Evolutionary conservation across 768 basidiomycete species (phyloP).

Genomic region (Naganishia vishniacii): DNA sequence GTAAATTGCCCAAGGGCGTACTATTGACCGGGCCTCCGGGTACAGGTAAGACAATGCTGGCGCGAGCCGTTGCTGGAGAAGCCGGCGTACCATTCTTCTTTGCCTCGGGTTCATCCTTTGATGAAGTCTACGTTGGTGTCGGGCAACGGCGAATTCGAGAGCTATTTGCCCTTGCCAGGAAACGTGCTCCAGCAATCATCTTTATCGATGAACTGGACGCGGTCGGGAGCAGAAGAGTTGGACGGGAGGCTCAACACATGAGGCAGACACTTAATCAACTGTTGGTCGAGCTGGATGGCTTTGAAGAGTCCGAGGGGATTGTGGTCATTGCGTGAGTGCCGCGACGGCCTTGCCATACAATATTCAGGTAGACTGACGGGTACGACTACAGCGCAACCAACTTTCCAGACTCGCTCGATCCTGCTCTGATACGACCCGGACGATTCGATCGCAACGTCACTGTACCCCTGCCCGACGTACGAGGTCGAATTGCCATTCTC

Average conservation of each 20-base stretch:
- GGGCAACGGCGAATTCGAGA: constrained; percentile 86
- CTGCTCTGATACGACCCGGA: constrained; percentile 90
- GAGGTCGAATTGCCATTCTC: constrained; percentile 85
- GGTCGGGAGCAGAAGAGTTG: constrained; percentile 57
- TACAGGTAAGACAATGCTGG: constrained; percentile 98
- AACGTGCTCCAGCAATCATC: constrained; percentile 92
- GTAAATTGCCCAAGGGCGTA: constrained; percentile 89
- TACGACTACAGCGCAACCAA: constrained; percentile 59
- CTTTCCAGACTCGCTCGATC: constrained; percentile 90
- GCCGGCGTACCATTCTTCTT: constrained; percentile 97
- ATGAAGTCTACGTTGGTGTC: constrained; percentile 73
- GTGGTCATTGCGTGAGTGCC: constrained; percentile 77
- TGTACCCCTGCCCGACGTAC: constrained; percentile 89
- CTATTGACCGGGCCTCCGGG: constrained; percentile 57
- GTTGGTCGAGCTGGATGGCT: constrained; percentile 95
- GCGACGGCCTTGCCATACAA: neutral
- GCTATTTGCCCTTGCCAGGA: constrained; percentile 85
- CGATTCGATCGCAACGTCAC: constrained; percentile 90
- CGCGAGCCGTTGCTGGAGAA: constrained; percentile 93
- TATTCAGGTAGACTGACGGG: neutral
- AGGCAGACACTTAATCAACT: constrained; percentile 78
- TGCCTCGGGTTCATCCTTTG: constrained; percentile 92
- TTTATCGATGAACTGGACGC: constrained; percentile 97
- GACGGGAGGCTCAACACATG: constrained; percentile 47
- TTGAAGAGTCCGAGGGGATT: constrained; percentile 80